A percentile compares a stretch with the other conserved stretches of the same genome.
Conservation (phyloP, 2,329 filamentous ascomycete genomes). For the Fusarium heterosporum region DNA sequence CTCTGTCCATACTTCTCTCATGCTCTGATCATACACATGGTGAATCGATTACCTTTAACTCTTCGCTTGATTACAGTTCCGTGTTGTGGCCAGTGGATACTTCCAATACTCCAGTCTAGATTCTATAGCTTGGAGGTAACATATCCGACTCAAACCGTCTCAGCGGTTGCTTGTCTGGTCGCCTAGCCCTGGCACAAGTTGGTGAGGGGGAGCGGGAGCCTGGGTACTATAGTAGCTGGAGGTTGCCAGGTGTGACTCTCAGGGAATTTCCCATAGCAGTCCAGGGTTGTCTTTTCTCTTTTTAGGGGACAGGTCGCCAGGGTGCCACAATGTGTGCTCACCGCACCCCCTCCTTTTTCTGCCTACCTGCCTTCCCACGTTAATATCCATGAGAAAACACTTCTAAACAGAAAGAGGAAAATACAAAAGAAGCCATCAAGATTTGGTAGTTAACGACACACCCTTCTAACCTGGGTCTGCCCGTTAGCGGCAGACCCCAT, state of each 20-base stretch:
- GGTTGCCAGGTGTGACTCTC: constrained; percentile 13
- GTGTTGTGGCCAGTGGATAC: constrained; percentile 5
- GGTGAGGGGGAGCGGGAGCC: constrained; percentile 37
- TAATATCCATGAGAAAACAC: background rate
- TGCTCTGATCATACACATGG: too few species aligned
- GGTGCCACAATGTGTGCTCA: constrained; percentile 5
- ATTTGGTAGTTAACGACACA: constrained; percentile 12
- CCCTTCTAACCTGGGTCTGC: constrained; percentile 9
- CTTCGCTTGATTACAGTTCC: background rate
- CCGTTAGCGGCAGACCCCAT: constrained; percentile 26
- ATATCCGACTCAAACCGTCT: constrained; percentile 32
- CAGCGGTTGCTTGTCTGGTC: constrained; percentile 27
- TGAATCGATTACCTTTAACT: too few species aligned
- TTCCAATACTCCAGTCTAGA: background rate
- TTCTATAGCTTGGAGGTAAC: background rate
- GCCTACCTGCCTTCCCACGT: background rate
- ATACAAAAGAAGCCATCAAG: background rate
- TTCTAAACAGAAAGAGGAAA: constrained; percentile 4
- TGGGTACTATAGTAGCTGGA: background rate
- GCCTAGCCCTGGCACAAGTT: constrained; percentile 5
- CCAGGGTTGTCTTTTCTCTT: constrained; percentile 9
- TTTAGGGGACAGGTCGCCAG: background rate
- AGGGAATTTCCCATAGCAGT: constrained; percentile 24
- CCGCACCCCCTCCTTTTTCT: background rate
- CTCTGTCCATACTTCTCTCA: background rate